Evolutionary conservation across 2,329 filamentous ascomycete species (phyloP).

Genomic region (Sporothrix brunneoviolacea): DNA sequence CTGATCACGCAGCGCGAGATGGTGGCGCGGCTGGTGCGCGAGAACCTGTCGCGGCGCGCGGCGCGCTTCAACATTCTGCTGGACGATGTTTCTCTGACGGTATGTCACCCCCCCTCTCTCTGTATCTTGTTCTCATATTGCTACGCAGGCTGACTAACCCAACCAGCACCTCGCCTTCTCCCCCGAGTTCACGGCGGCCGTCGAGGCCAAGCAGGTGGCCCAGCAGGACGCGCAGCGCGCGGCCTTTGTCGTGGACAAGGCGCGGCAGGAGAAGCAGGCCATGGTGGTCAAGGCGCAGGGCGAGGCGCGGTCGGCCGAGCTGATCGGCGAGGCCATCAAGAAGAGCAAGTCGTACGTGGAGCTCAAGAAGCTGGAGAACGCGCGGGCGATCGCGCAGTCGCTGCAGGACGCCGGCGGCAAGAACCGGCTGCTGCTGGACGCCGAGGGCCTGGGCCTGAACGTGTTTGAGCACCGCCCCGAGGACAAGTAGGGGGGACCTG

Average conservation of each 20-base stretch:
- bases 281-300: constrained; percentile 97
- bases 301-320: constrained; percentile 94
- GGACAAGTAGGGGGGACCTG: background rate
- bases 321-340: constrained; percentile 99
- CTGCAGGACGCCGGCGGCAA: constrained; percentile 77
- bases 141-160: no score
- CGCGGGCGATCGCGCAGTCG: constrained; percentile 77
- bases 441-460: constrained; percentile 85
- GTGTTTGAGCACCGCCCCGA: constrained; percentile 50
- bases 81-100: constrained; percentile 94
- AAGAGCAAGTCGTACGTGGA: constrained; percentile 97
- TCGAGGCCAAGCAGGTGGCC: constrained; percentile 68
- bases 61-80: constrained; percentile 95
- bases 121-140: background rate
- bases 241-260: constrained; percentile 97
- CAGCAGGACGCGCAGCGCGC: constrained; percentile 95
- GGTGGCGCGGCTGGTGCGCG: constrained; percentile 82
- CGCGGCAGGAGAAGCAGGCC: constrained; percentile 97
- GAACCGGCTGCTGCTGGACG: constrained; percentile 92
- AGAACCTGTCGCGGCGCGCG: constrained; percentile 85
- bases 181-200: constrained; percentile 65
- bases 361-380: constrained; percentile 97
- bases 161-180: constrained; percentile 63
- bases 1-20: constrained; percentile 98
- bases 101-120: constrained; percentile 38